Percentiles rank a stretch among this genome's conserved stretches.
phyloP scores from a whole-genome alignment of 495 filamentous ascomycete species.

The Neurospora pannonica region DNA sequence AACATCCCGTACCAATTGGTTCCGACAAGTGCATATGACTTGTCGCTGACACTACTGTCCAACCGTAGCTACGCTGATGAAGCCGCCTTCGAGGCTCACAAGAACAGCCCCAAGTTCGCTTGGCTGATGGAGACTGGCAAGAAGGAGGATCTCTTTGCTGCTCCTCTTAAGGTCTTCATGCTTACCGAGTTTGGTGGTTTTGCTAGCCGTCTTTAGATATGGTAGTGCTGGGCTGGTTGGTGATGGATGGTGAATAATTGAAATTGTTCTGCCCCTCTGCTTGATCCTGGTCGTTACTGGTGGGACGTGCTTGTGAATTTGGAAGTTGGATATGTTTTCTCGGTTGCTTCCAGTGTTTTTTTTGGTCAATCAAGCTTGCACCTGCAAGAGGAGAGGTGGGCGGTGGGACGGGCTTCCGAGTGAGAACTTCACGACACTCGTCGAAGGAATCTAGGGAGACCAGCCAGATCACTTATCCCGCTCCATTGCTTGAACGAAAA shows the following conservation, averaged over 20 bases:
- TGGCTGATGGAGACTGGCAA: constrained; percentile 5
- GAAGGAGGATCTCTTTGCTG: constrained; percentile 13
- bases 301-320: background rate
- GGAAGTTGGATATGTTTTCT: background rate
- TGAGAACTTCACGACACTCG: background rate
- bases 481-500: background rate
- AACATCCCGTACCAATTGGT: background rate
- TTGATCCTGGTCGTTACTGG: background rate
- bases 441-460: background rate
- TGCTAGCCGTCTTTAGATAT: background rate
- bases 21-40: background rate
- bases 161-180: constrained; percentile 8
- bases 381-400: background rate
- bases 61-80: constrained; percentile 13
- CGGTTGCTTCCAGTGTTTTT: background rate
- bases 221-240: background rate
- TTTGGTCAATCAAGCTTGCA: background rate
- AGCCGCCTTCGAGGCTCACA: constrained; percentile 14
- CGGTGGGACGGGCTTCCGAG: background rate
- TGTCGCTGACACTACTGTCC: too few species aligned
- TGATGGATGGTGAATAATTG: background rate
- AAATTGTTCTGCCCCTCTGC: background rate
- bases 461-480: background rate
- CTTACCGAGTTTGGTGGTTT: constrained; percentile 10
- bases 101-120: constrained; percentile 9